Conservation (phyloP, 306 rosid genomes). For the Cyclanthera cordifolia region DNA sequence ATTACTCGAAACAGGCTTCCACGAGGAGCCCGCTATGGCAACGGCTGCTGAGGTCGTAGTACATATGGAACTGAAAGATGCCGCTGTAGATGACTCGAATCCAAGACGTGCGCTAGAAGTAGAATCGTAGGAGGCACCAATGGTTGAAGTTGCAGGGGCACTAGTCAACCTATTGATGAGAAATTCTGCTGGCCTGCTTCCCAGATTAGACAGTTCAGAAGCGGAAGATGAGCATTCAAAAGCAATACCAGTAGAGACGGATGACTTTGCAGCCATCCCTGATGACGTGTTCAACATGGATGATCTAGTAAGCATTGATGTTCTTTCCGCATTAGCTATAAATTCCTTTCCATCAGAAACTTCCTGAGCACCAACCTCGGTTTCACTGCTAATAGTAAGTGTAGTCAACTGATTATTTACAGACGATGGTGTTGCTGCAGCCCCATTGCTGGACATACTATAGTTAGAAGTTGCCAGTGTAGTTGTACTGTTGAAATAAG, state of each 20-base stretch:
- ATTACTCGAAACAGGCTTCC: constrained; percentile 45
- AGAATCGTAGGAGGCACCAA: constrained; percentile 2
- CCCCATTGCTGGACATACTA: constrained; percentile 35
- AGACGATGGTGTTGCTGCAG: constrained; percentile 16
- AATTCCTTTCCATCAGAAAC: constrained; percentile 30
- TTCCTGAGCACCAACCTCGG: constrained; percentile 26
- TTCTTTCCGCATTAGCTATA: constrained; percentile 32
- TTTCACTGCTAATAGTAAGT: constrained; percentile 17
- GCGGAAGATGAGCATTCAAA: constrained; percentile 38
- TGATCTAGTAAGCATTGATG: constrained; percentile 32
- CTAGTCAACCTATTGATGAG: constrained; percentile 24
- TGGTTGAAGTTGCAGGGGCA: constrained; percentile 21
- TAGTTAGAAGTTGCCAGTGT: constrained; percentile 30
- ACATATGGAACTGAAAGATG: constrained; percentile 31
- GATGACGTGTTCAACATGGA: constrained; percentile 20
- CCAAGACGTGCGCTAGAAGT: not conserved
- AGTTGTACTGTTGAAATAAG: constrained; percentile 29
- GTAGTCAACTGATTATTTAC: constrained; percentile 19
- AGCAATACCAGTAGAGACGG: constrained; percentile 36
- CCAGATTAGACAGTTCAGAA: constrained; percentile 25
- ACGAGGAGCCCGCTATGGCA: constrained; percentile 25
- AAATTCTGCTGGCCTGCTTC: constrained; percentile 34
- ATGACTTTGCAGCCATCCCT: constrained; percentile 29
- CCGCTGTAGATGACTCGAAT: constrained; percentile 35
- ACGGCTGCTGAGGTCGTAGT: constrained; percentile 40